Base-by-base conservation (phyloP, 495 filamentous ascomycete species). In the Lentithecium fluviatile region DNA sequence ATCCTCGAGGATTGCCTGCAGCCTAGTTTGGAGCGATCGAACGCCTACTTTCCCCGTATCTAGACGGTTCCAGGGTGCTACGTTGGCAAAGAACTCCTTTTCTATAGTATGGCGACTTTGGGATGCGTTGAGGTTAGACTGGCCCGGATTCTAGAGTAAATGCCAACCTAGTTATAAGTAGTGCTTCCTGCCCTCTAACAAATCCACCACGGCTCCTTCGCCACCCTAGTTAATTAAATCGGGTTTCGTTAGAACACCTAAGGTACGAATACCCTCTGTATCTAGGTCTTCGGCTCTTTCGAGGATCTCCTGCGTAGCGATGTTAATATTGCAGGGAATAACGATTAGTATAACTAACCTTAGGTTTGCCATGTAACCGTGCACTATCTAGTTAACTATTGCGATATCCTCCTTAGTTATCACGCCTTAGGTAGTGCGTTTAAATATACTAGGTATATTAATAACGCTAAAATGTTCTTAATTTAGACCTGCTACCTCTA, bases 281-380 rank as follows among this genome's bases (percentile, higher is more conserved):
- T 85, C 82, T 47, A 74, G 69, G n/a, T 69, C 60, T 43, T 73
- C 66, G 0, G 75, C 77, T 1, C 75, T 65, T 0, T 72, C 65
- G 7, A 84, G 49, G 7, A 87, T 74, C 1, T 71, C 64, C 56
- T 87, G 84, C 23, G 76, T 76, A 6, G 78, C 73, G 36, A 75
- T 74, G 52, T 84, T 77, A 21, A 70, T 71, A 13, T 76, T 77
- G 0, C 81, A 82, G 6, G 73, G 76, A 0, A 89, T 74, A 0
- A 89, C 83, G 0, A 84, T 83, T 0, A 89, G 75, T 40, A 88
- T 84, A 49, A 89, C 83, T 60, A 77, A 82, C 2, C 84, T 71
- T 0, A 71, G 1, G 34, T 65, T 36, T 32, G 15, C 1, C 38
- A 64, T 64, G 34, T 58, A 64, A 13, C 15, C 11, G 10, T 64